These are phyloP conservation scores for Penicillium glabrum DNA, from an alignment of 2,329 filamentous ascomycete species.

Conservation along the genomic window DNA sequence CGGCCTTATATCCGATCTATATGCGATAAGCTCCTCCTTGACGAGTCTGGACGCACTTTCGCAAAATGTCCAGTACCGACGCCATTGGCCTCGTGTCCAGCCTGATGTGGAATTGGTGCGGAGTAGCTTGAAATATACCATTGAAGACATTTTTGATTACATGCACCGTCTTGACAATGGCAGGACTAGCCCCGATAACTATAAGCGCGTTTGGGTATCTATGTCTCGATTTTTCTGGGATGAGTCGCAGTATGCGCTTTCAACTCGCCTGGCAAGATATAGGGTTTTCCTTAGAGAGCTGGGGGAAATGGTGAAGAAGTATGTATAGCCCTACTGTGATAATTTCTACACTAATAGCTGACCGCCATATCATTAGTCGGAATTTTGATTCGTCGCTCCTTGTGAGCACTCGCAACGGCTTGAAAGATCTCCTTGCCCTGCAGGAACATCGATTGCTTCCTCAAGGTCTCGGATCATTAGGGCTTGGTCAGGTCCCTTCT, in stretches of 20 bases:
- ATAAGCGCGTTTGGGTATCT: slow-evolving; percentile 53
- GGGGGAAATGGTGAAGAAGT: slow-evolving; percentile 49
- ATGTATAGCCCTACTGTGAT: slow-evolving; percentile 18
- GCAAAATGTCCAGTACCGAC: slow-evolving; percentile 39
- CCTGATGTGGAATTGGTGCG: slow-evolving; percentile 51
- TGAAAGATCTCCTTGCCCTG: slow-evolving; percentile 27
- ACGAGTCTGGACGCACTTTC: slow-evolving; percentile 49
- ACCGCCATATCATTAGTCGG: slow-evolving; percentile 21
- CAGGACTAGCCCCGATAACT: slow-evolving; percentile 32
- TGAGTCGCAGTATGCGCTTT: slow-evolving; percentile 49
- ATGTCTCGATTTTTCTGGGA: slow-evolving; percentile 47
- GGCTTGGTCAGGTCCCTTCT: background rate
- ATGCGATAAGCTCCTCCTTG: slow-evolving; percentile 53
- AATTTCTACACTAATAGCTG: slow-evolving; percentile 8
- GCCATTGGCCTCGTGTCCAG: slow-evolving; percentile 41
- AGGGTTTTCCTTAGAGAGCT: slow-evolving; percentile 50
- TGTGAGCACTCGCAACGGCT: slow-evolving; percentile 22
- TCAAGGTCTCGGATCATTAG: background rate
- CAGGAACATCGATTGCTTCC: slow-evolving; percentile 31
- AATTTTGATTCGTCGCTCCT: slow-evolving; percentile 27
- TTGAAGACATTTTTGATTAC: slow-evolving; percentile 51
- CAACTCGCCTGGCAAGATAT: slow-evolving; percentile 52
- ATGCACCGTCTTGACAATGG: slow-evolving; percentile 42
- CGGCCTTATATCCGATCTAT: slow-evolving; percentile 54
- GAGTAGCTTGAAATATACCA: slow-evolving; percentile 51